Conservation (phyloP, 2,329 filamentous ascomycete genomes). For the Aplosporella prunicola region DNA sequence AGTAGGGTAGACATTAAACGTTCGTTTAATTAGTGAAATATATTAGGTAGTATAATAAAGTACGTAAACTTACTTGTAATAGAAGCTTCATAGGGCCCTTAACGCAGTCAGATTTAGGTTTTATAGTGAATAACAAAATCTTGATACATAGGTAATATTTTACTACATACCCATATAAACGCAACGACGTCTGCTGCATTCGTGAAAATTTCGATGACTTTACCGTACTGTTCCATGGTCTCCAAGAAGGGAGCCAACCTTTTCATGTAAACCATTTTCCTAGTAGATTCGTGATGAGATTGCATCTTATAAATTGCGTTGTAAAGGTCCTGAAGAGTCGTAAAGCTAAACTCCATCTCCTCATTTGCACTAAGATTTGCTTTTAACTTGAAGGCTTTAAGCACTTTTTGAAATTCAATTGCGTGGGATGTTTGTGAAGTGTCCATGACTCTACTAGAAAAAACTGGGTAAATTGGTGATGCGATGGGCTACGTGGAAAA, state of each 20-base stretch:
- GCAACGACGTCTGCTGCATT: conserved; percentile 16
- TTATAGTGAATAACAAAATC: no score
- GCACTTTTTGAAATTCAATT: conserved; percentile 2
- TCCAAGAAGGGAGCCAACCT: conserved; percentile 18
- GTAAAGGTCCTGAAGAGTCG: conserved; percentile 11
- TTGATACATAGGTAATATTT: no score
- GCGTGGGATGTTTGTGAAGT: no score
- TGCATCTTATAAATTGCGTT: conserved; percentile 13
- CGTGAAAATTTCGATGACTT: conserved; percentile 16
- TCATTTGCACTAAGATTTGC: conserved; percentile 4
- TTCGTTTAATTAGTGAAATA: conserved; percentile 17
- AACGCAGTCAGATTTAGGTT: conserved; percentile 4
- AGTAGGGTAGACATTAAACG: conserved; percentile 16
- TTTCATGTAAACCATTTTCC: conserved; percentile 15
- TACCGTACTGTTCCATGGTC: conserved; percentile 17
- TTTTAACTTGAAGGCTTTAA: conserved; percentile 5
- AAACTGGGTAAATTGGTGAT: no score
- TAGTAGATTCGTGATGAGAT: conserved; percentile 10
- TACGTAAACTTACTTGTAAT: conserved; percentile 16
- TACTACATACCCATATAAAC: conserved; percentile 18
- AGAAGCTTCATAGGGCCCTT: conserved; percentile 29
- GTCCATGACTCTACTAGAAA: no score
- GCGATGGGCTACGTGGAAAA: no score
- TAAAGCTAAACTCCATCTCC: conserved; percentile 10
- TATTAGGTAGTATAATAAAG: conserved; percentile 1